Evolutionary conservation across 2,329 filamentous ascomycete genomes (phyloP), one percentile per base, ranked within the genome.

Genomic region (Aureobasidium leucospermi): DNA sequence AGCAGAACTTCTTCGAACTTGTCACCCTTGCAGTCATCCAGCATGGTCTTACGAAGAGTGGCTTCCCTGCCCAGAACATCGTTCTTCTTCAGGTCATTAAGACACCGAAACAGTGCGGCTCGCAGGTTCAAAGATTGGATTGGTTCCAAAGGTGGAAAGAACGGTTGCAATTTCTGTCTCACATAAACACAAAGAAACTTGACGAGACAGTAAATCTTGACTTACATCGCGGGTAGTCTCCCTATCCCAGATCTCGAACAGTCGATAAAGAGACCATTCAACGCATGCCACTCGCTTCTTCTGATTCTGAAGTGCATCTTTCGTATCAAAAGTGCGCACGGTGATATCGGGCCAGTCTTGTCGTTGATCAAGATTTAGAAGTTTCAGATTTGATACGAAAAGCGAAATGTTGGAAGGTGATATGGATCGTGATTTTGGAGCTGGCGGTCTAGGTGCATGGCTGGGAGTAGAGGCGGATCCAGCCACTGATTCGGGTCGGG

Each of bases 21-120:
- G 58, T 96, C 91, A 6, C 93, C 93, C 65, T 88, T 92, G 75
- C 94, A 99, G 67, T 99, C 93, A 70, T 99, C 94, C 55, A 99
- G 78, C 89, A 96, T 96, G 0, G 90, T 96, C 76, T 96, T 96
- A 55, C 94, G 85, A 34, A 97, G 75, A 0, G 95, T 82, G 0
- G 83, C 82, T 68, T 96, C 91, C 52, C 89, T 81, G 3, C 90
- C 89, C 8, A 97, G 78, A 0, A 87, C 78, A 32, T 91, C 92
- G 75, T 85, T 89, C 76, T 95, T 96, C 77, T 97, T 97, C 61
- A 90, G 79, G 55, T 90, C 86, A 63, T 93, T 89, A 58, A 99
- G 83, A 65, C 82, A 85, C 72, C 90, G 84, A 67, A 92, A 88
- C 8, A 96, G 79, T 8, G 89, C 90, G 34, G 89, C 85, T 53